Conservation (phyloP, 2,329 filamentous ascomycete genomes). For the Colletotrichum brevisporum region DNA sequence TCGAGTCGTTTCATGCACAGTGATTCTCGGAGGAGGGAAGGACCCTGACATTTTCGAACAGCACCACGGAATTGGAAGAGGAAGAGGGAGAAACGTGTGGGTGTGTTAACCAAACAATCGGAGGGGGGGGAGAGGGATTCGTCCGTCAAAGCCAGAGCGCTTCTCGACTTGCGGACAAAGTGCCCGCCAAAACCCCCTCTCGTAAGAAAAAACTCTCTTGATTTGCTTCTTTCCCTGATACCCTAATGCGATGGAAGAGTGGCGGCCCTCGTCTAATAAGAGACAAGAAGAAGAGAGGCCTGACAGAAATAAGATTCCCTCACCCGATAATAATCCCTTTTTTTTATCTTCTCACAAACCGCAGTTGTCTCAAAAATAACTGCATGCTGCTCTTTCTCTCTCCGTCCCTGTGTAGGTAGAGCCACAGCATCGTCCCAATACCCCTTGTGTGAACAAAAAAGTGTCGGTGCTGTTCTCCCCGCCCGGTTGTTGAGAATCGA, state of each 20-base stretch:
- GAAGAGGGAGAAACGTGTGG: background rate
- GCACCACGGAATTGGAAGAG: background rate
- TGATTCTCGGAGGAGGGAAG: constrained; percentile 32
- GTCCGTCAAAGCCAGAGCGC: constrained; percentile 36
- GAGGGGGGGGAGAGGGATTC: constrained; percentile 1
- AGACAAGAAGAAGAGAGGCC: background rate
- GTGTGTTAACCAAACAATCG: constrained; percentile 27
- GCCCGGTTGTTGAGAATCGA: constrained; percentile 13
- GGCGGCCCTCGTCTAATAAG: constrained; percentile 27
- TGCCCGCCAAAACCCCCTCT: background rate
- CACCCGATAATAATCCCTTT: constrained; percentile 27
- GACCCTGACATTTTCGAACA: constrained; percentile 1
- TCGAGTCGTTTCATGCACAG: constrained; percentile 33
- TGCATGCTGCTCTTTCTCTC: background rate
- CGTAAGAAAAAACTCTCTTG: constrained; percentile 27
- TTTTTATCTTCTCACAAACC: constrained; percentile 5
- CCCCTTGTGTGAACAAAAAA: constrained; percentile 19
- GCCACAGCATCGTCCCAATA: constrained; percentile 12
- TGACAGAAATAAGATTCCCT: constrained; percentile 15
- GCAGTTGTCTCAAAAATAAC: constrained; percentile 13
- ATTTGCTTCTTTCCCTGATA: constrained; percentile 34
- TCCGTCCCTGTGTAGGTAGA: background rate
- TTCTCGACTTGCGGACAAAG: constrained; percentile 32
- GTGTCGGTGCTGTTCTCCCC: constrained; percentile 38
- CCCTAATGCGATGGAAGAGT: constrained; percentile 30